Percentiles rank a stretch among this genome's conserved stretches.
phyloP scores from a whole-genome alignment of 129 eudicot genomes.

The Rutidosis leptorrhynchoides region DNA sequence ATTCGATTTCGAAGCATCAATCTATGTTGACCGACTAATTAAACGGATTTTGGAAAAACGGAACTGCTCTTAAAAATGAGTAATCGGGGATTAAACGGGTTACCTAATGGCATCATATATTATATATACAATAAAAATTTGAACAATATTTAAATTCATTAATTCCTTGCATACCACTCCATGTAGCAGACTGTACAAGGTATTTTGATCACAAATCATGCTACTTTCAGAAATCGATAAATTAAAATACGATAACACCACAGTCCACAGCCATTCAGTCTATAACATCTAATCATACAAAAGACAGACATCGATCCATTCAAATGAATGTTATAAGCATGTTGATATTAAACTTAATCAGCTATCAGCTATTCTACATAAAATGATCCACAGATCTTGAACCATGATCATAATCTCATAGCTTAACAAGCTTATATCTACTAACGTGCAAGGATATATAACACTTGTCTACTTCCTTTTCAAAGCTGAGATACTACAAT shows the following conservation, averaged over 20 bases:
- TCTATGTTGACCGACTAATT: too few species aligned
- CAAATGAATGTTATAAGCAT: neutral
- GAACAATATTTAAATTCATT: neutral
- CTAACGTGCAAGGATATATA: neutral
- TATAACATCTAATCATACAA: neutral
- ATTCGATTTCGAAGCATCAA: too few species aligned
- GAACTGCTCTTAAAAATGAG: too few species aligned
- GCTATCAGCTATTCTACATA: slow-evolving; percentile 1
- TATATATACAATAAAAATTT: slow-evolving; percentile 5
- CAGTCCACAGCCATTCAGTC: neutral
- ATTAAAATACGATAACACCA: neutral
- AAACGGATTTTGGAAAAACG: too few species aligned
- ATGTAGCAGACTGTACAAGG: neutral
- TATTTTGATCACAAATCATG: neutral
- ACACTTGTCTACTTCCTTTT: slow-evolving; percentile 5
- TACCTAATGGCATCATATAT: neutral
- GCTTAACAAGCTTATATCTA: slow-evolving; percentile 17
- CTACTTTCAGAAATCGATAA: neutral
- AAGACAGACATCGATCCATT: neutral
- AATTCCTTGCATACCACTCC: neutral
- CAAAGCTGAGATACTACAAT: neutral
- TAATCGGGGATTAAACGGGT: too few species aligned
- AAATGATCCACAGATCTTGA: slow-evolving; percentile 15
- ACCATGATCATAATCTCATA: slow-evolving; percentile 18
- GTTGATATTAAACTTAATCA: neutral